Base-by-base conservation (phyloP, 73 alveolate species). In the Paramecium octaurelia region DNA sequence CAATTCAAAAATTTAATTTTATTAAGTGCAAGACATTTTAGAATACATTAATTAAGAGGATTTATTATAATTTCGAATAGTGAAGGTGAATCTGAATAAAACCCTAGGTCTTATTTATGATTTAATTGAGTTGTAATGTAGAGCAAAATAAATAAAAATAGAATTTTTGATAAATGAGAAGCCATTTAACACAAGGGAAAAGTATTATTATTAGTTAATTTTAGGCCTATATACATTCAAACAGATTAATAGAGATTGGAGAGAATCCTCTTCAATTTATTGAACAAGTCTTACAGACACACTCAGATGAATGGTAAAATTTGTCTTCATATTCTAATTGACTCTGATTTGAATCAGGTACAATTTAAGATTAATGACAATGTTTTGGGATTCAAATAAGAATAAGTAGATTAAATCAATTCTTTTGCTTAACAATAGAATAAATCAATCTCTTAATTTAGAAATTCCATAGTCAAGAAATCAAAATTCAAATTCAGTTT, bases 271-370 rank as follows among this genome's bases (percentile, higher is more conserved):
- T 80, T 31, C 31, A 80, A 80, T 43, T 21, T 80, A 42, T 42
- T 80, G 20, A 80, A 80, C 18, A 80, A 80, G 6, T 80, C 91
- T 8, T 80, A 80, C 27, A 80, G 91, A 80, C 70, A 80, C 16
- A 80, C 73, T 21, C n/a, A 40, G 24, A 48, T 24, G 0, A 43
- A 43, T 4, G 87, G 87, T 14, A 35, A 6, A 16, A 36, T 73
- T 12, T n/a, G 10, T 38, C 35, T 73, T 5, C 35, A 73, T 73
- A 58, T 73, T 73, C 2, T 36, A 21, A 34, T 64, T 11, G 42
- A 34, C 14, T 12, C 20, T 64, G 48, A 64, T 9, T 31, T 14
- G 9, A 64, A 64, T 64, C 6, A 34, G 31, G 84, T 64, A 12
- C 7, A 64, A 3, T 64, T 64, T 64, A 64, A 27, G 9, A 64